Conservation (phyloP, 495 filamentous ascomycete species). For the Darksidea phi region DNA sequence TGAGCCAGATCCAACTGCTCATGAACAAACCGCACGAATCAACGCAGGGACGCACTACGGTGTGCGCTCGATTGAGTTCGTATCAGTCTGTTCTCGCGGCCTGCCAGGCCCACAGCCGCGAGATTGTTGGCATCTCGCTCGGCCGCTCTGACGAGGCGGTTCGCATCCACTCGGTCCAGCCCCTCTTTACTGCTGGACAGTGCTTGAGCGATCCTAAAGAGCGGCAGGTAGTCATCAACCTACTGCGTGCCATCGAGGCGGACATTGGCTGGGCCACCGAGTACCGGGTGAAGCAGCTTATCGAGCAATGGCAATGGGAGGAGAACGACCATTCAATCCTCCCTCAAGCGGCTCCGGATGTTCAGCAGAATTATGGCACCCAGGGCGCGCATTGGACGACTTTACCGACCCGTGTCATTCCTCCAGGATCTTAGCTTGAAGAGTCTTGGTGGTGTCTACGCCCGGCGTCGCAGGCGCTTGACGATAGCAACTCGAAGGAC, state of each 20-base stretch:
- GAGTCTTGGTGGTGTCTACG: too few relatives aligned
- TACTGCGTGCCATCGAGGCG: conserved; percentile 57
- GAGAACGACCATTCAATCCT: conserved; percentile 18
- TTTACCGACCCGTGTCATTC: too few relatives aligned
- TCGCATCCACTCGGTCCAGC: conserved; percentile 60
- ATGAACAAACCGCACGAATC: conserved; percentile 63
- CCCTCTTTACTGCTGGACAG: conserved; percentile 62
- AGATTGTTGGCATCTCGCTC: conserved; percentile 49
- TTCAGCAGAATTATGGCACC: too few relatives aligned
- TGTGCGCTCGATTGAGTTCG: conserved; percentile 53
- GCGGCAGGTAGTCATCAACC: conserved; percentile 51
- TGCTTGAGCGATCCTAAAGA: conserved; percentile 55
- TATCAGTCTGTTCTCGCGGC: conserved; percentile 56
- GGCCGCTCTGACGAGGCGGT: conserved; percentile 54
- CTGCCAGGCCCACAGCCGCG: conserved; percentile 56
- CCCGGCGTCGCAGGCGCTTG: too few relatives aligned
- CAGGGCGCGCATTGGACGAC: too few relatives aligned
- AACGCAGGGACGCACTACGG: conserved; percentile 51
- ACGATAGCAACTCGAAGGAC: neutral
- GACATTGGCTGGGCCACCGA: conserved; percentile 65
- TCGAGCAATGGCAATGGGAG: conserved; percentile 58
- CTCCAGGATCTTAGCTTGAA: too few relatives aligned
- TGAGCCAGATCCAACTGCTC: conserved; percentile 61
- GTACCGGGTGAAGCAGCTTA: conserved; percentile 57
- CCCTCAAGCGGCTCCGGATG: too few relatives aligned